Base-by-base conservation (phyloP, 2,329 filamentous ascomycete genomes). In the Fusarium sp. region DNA sequence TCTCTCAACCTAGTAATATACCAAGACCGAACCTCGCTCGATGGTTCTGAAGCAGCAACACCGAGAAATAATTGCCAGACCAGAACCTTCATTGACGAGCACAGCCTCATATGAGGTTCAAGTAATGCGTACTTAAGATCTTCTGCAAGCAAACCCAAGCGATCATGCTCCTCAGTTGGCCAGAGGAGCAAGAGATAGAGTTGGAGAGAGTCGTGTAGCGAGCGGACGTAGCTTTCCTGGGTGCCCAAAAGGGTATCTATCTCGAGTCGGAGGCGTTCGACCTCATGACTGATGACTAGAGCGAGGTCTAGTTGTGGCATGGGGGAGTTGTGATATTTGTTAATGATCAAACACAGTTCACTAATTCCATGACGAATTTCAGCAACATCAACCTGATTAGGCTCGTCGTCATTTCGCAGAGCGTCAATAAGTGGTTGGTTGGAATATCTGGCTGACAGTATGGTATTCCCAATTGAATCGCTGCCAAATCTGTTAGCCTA, bases 41-140 rank as follows among this genome's bases (percentile, higher is more conserved):
- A 20, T 0, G 28, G 16, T 3, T 37, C 53, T 1, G 62, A 41
- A 4, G 71, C 71, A 18, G 57, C 56, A 0, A 64, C 69, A 2
- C 71, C 71, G 8, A 74, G 52, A 8, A 73, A 74, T 8, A 71
- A 50, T 11, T 73, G 67, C 69, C 69, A 72, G 9, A 72, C 40
- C 1, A 72, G 40, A 2, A 72, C 28, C 8, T 71, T 55, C 12
- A 63, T 52, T 1, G 71, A 67, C 5, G 66, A 57, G 15, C 67
- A 72, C 7, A 72, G 57, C 13, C 69, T 65, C 6, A 66, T 42
- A 7, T 59, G 40, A 2, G 71, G 69, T 2, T 64, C 30, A 0
- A 47, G 33, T 3, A 73, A 6, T 5, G 33, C 23, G 16, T 11
- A 11, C 10, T 38, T 71, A 3, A 73, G 12, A 3, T 52, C 46